Base-by-base conservation (phyloP, 129 eudicot genomes). In the Artemisia tridentata region DNA sequence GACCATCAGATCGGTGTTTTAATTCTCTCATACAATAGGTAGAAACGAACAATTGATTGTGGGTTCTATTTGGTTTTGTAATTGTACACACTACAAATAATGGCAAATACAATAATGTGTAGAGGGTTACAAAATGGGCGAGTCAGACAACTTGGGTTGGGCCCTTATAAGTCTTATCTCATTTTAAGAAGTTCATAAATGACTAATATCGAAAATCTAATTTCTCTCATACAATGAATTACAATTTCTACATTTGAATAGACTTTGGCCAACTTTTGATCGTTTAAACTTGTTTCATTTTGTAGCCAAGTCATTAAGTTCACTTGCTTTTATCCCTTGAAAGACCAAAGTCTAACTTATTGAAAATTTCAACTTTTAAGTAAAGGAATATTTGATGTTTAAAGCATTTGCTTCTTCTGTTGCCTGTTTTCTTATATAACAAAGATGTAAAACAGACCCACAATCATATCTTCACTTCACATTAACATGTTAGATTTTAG, bases 21-120 rank as follows among this genome's bases (percentile, higher is more conserved):
- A 4, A 7, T 63, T 55, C 5, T 56, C 13, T n/a, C 53, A 71
- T 11, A n/a, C n/a, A 3, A 25, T 41, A 43, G 45, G 25, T 43
- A 71, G 54, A 16, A 16, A 38, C 13, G 52, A 43, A 71, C n/a
- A 14, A 7, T 34, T 70, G 11, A 34, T 19, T 3, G 5, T 53
- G 63, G 47, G 4, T 50, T 17, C 64, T 70, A 70, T 34, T 11
- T 70, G 21, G 41, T 70, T 17, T 31, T 52, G 65, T 53, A n/a
- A n/a, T n/a, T n/a, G n/a, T n/a, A n/a, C n/a, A n/a, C n/a, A n/a
- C n/a, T n/a, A n/a, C n/a, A n/a, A n/a, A n/a, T n/a, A n/a, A n/a
- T n/a, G n/a, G n/a, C n/a, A n/a, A n/a, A n/a, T n/a, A n/a, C n/a
- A n/a, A n/a, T n/a, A n/a, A n/a, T n/a, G n/a, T n/a, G n/a, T n/a